Evolutionary conservation across 495 filamentous ascomycete genomes (phyloP).

Genomic region (Beverwykella pulmonaria): DNA sequence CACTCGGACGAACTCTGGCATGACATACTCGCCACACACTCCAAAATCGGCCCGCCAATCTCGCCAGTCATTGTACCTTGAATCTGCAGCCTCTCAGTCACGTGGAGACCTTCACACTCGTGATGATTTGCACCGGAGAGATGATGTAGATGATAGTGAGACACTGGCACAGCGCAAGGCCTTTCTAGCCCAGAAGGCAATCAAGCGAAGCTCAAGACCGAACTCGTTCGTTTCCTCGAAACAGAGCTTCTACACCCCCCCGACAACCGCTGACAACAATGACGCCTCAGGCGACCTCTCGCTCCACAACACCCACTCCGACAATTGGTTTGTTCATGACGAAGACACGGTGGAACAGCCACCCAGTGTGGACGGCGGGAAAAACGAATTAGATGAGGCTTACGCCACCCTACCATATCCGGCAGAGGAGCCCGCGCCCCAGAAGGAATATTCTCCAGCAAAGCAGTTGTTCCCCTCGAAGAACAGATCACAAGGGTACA

Average conservation of each 20-base stretch:
- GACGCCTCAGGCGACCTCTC: slow-evolving; percentile 19
- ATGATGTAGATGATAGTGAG: slow-evolving; percentile 26
- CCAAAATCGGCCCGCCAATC: slow-evolving; percentile 35
- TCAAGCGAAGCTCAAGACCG: slow-evolving; percentile 30
- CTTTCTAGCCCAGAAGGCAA: slow-evolving; percentile 30
- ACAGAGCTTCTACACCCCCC: slow-evolving; percentile 28
- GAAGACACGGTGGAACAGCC: slow-evolving; percentile 8
- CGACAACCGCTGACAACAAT: slow-evolving; percentile 13
- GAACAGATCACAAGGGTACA: slow-evolving; percentile 20
- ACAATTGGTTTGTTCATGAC: slow-evolving; percentile 38
- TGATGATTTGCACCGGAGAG: slow-evolving; percentile 27
- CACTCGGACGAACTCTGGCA: slow-evolving; percentile 34
- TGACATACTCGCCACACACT: slow-evolving; percentile 38
- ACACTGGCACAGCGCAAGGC: slow-evolving; percentile 32
- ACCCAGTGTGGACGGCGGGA: neutral
- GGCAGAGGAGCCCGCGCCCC: neutral
- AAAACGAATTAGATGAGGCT: neutral
- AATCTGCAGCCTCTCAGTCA: slow-evolving; percentile 20
- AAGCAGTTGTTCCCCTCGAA: slow-evolving; percentile 22
- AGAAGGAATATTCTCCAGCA: neutral
- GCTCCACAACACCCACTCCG: slow-evolving; percentile 25
- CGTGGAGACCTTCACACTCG: slow-evolving; percentile 32
- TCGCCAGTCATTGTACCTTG: slow-evolving; percentile 30
- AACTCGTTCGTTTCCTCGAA: slow-evolving; percentile 32
- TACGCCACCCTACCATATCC: neutral